These are phyloP conservation scores for Hirschfeldia incana DNA, from an alignment of 345 rosid genomes.

Conservation along the genomic window DNA sequence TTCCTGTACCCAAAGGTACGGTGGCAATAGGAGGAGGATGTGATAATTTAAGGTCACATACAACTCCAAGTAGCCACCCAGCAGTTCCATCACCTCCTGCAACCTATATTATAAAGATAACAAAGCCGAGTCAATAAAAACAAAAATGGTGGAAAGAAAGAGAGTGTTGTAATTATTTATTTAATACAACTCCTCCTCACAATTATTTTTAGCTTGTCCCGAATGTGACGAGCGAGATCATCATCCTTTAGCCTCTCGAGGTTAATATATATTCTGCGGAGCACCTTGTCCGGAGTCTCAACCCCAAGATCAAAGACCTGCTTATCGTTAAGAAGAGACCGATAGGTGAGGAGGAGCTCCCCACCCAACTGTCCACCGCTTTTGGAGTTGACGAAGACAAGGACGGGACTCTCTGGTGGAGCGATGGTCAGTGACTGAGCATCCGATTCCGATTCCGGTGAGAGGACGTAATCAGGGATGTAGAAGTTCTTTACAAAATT, in stretches of 20 bases:
- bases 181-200: conserved; percentile 34
- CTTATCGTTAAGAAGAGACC: conserved; percentile 52
- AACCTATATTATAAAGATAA: conserved; percentile 46
- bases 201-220: conserved; percentile 60
- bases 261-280: conserved; percentile 65
- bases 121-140: background rate
- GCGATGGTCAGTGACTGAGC: conserved; percentile 3
- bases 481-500: conserved; percentile 45
- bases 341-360: conserved; percentile 71
- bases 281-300: conserved; percentile 69
- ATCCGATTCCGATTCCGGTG: conserved; percentile 28
- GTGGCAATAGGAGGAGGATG: conserved; percentile 96
- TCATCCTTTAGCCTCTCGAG: conserved; percentile 63
- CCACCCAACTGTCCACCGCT: conserved; percentile 97
- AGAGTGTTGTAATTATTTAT: background rate
- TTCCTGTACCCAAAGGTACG: conserved; percentile 95
- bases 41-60: conserved; percentile 78
- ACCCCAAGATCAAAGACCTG: conserved; percentile 86
- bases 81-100: conserved; percentile 99
- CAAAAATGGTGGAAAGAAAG: background rate
- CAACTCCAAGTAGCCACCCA: conserved; percentile 97
- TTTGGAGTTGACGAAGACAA: conserved; percentile 85
- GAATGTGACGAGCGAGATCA: conserved; percentile 52
- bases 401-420: conserved; percentile 67
- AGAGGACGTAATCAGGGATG: conserved; percentile 61